A percentile compares a stretch with the other conserved stretches of the same genome.
phyloP scores from a whole-genome alignment of 805 yeast genomes.

The Nakazawaea ishiwadae region DNA sequence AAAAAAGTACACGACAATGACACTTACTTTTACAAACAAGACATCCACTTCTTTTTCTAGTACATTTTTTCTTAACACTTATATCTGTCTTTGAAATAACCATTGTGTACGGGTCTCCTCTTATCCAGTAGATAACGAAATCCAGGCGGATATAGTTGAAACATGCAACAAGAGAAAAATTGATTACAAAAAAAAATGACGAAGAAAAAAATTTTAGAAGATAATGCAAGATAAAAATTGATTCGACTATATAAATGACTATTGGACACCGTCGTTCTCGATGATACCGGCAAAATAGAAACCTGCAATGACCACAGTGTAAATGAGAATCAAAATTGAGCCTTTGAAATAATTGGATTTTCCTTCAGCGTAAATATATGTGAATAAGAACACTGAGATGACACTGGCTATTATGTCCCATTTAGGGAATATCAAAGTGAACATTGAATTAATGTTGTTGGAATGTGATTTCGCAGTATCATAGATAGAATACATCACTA shows the following conservation, averaged over 20 bases:
- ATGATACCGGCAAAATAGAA: constrained; percentile 60
- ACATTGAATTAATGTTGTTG: constrained; percentile 39
- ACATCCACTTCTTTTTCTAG: constrained; percentile 11
- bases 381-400: constrained; percentile 81
- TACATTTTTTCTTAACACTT: constrained; percentile 1
- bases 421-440: constrained; percentile 84
- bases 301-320: constrained; percentile 71
- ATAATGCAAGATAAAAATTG: neutral
- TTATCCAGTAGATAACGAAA: no score
- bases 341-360: constrained; percentile 96
- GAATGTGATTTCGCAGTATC: constrained; percentile 32
- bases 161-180: neutral
- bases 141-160: neutral
- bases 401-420: constrained; percentile 92
- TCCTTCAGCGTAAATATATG: constrained; percentile 95
- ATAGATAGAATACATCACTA: constrained; percentile 71
- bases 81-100: no score
- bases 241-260: neutral
- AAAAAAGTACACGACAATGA: neutral
- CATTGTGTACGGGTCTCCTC: no score
- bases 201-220: no score
- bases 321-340: constrained; percentile 74
- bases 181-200: neutral
- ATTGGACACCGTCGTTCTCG: constrained; percentile 20
- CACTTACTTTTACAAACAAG: constrained; percentile 10